These are phyloP conservation scores for Spergularia azorica DNA, from an alignment of 179 eudicot genomes.

Conservation along the genomic window DNA sequence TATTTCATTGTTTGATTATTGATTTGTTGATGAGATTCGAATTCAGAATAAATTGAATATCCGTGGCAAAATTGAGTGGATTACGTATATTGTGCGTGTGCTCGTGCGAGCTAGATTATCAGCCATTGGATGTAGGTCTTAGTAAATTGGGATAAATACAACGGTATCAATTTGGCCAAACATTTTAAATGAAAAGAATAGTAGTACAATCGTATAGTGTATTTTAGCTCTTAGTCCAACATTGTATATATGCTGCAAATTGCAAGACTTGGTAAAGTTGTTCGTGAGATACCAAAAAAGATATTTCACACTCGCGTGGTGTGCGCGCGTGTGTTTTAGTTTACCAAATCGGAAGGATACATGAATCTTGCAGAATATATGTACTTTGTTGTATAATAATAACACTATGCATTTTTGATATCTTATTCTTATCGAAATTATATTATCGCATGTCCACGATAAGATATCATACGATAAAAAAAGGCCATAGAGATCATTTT, in stretches of 20 bases:
- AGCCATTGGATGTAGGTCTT: conserved; percentile 1
- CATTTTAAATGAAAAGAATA: too few relatives aligned
- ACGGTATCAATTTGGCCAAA: neutral
- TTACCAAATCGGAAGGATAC: neutral
- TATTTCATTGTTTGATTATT: too few relatives aligned
- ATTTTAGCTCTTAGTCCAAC: too few relatives aligned
- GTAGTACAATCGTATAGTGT: too few relatives aligned
- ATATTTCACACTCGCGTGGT: neutral
- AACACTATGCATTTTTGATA: neutral
- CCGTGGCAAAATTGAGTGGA: too few relatives aligned
- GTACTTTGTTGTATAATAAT: neutral
- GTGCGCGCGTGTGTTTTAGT: neutral
- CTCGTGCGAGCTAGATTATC: neutral
- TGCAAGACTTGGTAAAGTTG: neutral
- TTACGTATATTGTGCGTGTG: neutral
- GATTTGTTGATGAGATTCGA: too few relatives aligned
- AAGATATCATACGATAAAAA: too few relatives aligned
- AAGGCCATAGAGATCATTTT: too few relatives aligned
- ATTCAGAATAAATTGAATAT: too few relatives aligned
- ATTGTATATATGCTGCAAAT: too few relatives aligned
- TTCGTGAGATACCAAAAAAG: neutral
- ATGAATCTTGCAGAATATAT: conserved; percentile 8
- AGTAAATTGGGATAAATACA: neutral
- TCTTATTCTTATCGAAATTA: neutral
- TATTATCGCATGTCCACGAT: too few relatives aligned